A percentile compares a stretch with the other conserved stretches of the same genome.
phyloP scores from a whole-genome alignment of 2,329 filamentous ascomycete genomes.

The Leptodontidium sp. region DNA sequence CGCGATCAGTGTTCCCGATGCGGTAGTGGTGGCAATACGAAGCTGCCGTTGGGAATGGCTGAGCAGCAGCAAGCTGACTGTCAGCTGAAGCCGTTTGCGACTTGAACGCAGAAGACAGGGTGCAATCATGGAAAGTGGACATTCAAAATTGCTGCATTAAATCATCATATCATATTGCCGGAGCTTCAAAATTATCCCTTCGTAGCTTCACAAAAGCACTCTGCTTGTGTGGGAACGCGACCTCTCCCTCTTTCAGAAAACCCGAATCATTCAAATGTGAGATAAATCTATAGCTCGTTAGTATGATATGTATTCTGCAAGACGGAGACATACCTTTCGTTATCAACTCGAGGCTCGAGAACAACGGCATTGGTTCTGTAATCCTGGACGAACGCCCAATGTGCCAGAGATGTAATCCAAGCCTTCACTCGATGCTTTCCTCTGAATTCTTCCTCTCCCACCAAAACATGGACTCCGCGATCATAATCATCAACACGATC shows the following conservation, averaged over 20 bases:
- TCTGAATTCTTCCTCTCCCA: conserved; percentile 92
- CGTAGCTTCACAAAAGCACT: conserved; percentile 83
- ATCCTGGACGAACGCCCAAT: conserved; percentile 82
- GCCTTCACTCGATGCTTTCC: conserved; percentile 77
- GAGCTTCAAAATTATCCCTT: conserved; percentile 81
- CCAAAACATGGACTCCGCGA: conserved; percentile 84
- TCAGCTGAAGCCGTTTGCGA: background rate
- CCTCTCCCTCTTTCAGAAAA: conserved; percentile 86
- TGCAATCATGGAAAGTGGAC: background rate
- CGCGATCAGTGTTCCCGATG: background rate
- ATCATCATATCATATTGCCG: conserved; percentile 51
- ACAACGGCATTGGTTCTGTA: conserved; percentile 82
- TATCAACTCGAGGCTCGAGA: conserved; percentile 91
- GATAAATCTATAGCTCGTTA: conserved; percentile 60
- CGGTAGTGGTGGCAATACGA: background rate
- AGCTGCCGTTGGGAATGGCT: background rate
- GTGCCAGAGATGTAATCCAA: conserved; percentile 88
- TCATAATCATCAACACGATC: conserved; percentile 80
- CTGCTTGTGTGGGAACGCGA: conserved; percentile 92
- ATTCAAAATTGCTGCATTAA: background rate
- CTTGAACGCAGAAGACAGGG: background rate
- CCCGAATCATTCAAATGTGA: conserved; percentile 75
- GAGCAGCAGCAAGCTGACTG: background rate
- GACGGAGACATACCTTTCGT: conserved; percentile 72
- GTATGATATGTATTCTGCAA: background rate